Percentiles rank a stretch among this genome's conserved stretches.
Conservation (phyloP, 2,329 filamentous ascomycete species). For the Purpureocillium lavendulum region DNA sequence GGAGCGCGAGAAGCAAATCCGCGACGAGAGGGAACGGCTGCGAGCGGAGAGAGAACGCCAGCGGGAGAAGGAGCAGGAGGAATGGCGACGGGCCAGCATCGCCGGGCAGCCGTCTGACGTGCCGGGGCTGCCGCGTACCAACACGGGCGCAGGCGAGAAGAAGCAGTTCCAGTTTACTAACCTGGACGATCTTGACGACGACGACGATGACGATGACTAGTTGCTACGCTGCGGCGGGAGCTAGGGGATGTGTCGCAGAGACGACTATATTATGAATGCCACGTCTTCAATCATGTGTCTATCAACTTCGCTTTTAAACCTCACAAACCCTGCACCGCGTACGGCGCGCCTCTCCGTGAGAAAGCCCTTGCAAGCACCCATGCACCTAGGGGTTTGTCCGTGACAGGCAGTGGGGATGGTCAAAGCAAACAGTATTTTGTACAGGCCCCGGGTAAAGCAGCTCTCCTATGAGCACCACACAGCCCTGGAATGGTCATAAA, state of each 20-base stretch:
- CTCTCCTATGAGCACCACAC: too few species aligned
- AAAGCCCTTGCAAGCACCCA: neutral
- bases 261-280: neutral
- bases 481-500: too few species aligned
- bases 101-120: conserved; percentile 13
- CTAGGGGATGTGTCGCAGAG: neutral
- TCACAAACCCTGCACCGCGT: neutral
- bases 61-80: conserved; percentile 32
- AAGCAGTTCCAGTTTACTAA: conserved; percentile 51
- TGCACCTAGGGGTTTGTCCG: too few species aligned
- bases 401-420: too few species aligned
- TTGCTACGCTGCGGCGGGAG: neutral
- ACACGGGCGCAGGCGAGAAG: conserved; percentile 25
- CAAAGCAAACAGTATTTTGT: too few species aligned
- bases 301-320: neutral
- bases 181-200: conserved; percentile 44
- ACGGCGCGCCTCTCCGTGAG: neutral
- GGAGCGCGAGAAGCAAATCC: conserved; percentile 31
- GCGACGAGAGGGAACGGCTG: conserved; percentile 28
- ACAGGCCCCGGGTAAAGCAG: too few species aligned
- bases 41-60: conserved; percentile 34
- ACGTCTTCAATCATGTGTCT: neutral
- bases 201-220: conserved; percentile 28
- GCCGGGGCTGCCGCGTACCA: conserved; percentile 15
- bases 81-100: conserved; percentile 30